These are phyloP conservation scores for Nepenthes gracilis DNA, from an alignment of 148 eudicot species.

Conservation along the genomic window DNA sequence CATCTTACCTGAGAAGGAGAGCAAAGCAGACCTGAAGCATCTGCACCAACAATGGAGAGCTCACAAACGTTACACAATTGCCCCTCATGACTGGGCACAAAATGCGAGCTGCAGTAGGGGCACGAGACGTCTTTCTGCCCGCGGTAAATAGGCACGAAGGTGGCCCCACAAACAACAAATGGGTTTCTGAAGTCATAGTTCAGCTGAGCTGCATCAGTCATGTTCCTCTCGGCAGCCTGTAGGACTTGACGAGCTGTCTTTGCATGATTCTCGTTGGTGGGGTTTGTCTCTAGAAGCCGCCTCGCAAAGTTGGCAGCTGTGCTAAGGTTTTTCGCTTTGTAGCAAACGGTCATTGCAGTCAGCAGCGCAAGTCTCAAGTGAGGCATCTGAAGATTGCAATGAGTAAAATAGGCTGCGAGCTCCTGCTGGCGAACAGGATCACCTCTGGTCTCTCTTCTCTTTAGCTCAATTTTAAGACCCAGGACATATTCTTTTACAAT, in stretches of 20 bases:
- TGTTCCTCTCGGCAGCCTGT: constrained; percentile 74
- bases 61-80: constrained; percentile 76
- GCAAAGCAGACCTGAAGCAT: constrained; percentile 93
- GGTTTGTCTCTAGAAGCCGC: constrained; percentile 67
- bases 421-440: constrained; percentile 83
- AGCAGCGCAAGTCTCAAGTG: constrained; percentile 71
- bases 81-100: constrained; percentile 68
- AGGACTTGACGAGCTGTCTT: constrained; percentile 59
- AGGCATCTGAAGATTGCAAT: constrained; percentile 72
- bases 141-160: constrained; percentile 74
- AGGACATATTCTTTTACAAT: constrained; percentile 80
- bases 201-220: constrained; percentile 53
- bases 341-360: constrained; percentile 69
- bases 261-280: constrained; percentile 54
- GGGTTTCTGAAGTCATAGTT: constrained; percentile 94
- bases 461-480: constrained; percentile 77
- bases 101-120: constrained; percentile 70
- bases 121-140: constrained; percentile 73
- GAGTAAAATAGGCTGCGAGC: constrained; percentile 90
- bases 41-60: constrained; percentile 64
- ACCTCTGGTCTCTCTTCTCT: constrained; percentile 59
- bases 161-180: constrained; percentile 82
- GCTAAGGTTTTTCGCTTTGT: constrained; percentile 45
- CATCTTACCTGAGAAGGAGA: constrained; percentile 18
- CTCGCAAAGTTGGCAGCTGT: constrained; percentile 82